Conservation (phyloP, 768 basidiomycete species). For the Hemileccinum rubropunctum region DNA sequence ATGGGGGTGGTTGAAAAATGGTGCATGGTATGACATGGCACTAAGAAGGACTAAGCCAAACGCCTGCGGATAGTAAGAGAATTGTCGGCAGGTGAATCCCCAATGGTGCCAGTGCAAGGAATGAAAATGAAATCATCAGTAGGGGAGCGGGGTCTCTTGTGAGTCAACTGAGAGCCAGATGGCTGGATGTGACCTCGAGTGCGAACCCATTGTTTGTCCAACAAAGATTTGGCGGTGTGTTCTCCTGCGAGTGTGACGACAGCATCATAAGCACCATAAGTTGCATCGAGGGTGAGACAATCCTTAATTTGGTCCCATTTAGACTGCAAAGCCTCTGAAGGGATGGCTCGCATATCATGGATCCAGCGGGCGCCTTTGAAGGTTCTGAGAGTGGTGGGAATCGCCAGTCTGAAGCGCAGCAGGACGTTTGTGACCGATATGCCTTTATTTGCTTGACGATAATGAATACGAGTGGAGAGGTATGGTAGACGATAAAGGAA, state of each 20-base stretch:
- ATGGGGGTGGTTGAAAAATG: no score
- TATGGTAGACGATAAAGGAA: no score
- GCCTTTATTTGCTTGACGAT: neutral
- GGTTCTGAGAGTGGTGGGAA: neutral
- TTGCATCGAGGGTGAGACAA: neutral
- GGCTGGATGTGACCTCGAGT: neutral
- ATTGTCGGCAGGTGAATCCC: no score
- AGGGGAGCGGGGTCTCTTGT: no score
- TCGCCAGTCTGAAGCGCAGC: neutral
- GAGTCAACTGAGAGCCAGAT: no score
- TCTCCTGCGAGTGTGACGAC: neutral
- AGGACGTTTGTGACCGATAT: neutral
- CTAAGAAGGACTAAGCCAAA: no score
- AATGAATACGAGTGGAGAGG: no score
- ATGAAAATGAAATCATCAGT: no score
- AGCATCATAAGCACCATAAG: neutral
- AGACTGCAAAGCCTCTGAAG: neutral
- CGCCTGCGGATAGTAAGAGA: no score
- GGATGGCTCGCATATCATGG: neutral
- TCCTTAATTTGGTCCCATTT: neutral
- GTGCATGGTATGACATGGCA: no score
- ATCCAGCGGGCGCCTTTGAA: neutral
- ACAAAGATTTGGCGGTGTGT: neutral
- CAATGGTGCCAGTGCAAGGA: no score
- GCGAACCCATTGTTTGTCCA: neutral